phyloP scores from a whole-genome alignment of 164 flowering plant species.

The Liquidambar formosana region DNA sequence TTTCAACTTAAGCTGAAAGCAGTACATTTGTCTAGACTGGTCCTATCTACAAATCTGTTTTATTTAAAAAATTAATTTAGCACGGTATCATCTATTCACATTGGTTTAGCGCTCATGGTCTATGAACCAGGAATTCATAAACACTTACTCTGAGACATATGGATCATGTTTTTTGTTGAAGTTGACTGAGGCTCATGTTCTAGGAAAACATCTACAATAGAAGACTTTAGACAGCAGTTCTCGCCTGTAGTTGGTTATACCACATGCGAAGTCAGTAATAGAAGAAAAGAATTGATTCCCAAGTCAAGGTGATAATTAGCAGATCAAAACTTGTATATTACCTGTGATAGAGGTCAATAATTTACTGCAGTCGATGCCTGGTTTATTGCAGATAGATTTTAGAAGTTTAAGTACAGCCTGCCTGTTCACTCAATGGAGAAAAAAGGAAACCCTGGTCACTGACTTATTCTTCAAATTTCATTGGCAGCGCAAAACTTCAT shows the following conservation, averaged over 20 bases:
- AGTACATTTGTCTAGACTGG: too few relatives aligned
- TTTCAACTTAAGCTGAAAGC: too few relatives aligned
- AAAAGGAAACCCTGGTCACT: too few relatives aligned
- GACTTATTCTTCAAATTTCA: too few relatives aligned
- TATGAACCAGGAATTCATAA: neutral
- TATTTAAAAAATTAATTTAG: too few relatives aligned
- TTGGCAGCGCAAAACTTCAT: too few relatives aligned
- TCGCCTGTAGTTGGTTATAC: slow-evolving; percentile 5
- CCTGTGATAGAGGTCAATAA: slow-evolving; percentile 63
- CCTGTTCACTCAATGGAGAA: slow-evolving; percentile 32
- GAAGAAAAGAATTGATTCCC: neutral
- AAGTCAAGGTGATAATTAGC: neutral
- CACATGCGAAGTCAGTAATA: neutral
- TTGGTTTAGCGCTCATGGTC: neutral
- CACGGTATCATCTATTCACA: too few relatives aligned
- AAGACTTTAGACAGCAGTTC: slow-evolving; percentile 22
- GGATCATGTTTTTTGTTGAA: slow-evolving; percentile 20
- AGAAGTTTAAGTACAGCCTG: slow-evolving; percentile 39
- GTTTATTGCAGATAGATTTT: slow-evolving; percentile 41
- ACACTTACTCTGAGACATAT: slow-evolving; percentile 20
- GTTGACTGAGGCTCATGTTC: slow-evolving; percentile 20
- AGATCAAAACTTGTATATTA: slow-evolving; percentile 15
- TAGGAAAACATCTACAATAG: slow-evolving; percentile 7
- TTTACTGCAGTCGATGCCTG: slow-evolving; percentile 52
- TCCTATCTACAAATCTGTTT: too few relatives aligned